Evolutionary conservation across 352 stramenopile genomes (phyloP).

Genomic region (Phytophthora idaei): DNA sequence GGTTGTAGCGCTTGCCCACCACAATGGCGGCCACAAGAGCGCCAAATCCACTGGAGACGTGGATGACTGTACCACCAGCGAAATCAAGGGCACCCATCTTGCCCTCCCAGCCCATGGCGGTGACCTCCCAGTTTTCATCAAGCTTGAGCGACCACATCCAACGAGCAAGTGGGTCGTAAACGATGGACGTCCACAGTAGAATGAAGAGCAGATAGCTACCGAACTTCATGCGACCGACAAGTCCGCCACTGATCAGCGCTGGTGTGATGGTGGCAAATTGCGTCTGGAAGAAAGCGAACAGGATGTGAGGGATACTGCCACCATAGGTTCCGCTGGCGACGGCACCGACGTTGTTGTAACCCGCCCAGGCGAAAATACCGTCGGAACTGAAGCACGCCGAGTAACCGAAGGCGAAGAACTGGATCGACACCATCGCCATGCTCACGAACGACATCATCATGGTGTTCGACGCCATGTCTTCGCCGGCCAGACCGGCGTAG

Average conservation of each 20-base stretch:
- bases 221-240: constrained; percentile 89
- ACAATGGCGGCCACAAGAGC: constrained; percentile 70
- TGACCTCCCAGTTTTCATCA: constrained; percentile 49
- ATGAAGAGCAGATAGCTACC: constrained; percentile 77
- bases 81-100: constrained; percentile 82
- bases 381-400: constrained; percentile 71
- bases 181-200: constrained; percentile 77
- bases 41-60: constrained; percentile 81
- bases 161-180: constrained; percentile 85
- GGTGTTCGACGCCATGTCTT: constrained; percentile 83
- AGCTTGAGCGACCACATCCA: constrained; percentile 86
- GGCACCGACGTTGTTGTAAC: constrained; percentile 69
- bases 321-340: constrained; percentile 58
- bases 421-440: constrained; percentile 81
- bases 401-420: constrained; percentile 85
- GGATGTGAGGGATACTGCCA: constrained; percentile 62
- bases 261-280: constrained; percentile 86
- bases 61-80: constrained; percentile 82
- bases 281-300: constrained; percentile 85
- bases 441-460: constrained; percentile 85
- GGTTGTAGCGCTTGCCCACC: constrained; percentile 76
- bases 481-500: constrained; percentile 78
- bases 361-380: constrained; percentile 65
- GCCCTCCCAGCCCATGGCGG: constrained; percentile 59
- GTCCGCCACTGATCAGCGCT: constrained; percentile 72